phyloP scores from a whole-genome alignment of 176 grass and related monocot species.

The Bothriochloa decipiens region DNA sequence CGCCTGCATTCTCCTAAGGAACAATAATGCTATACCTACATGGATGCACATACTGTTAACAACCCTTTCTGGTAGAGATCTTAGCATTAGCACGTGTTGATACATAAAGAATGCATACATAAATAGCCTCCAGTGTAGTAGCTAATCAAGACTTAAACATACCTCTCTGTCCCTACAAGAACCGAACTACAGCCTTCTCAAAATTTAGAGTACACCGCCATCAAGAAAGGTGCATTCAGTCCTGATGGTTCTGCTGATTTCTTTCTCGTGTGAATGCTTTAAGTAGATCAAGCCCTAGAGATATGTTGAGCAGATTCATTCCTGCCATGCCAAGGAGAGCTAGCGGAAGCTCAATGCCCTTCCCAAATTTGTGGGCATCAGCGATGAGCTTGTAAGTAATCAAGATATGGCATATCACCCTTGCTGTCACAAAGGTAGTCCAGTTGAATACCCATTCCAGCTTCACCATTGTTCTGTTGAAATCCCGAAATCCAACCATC shows the following conservation, averaged over 20 bases:
- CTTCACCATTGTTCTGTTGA: constrained; percentile 60
- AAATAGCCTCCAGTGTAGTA: neutral
- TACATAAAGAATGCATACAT: constrained; percentile 25
- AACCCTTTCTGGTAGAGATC: constrained; percentile 9
- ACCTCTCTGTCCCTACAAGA: constrained; percentile 39
- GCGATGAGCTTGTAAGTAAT: constrained; percentile 79
- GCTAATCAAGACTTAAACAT: constrained; percentile 23
- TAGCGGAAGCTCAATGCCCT: constrained; percentile 85
- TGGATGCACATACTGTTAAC: constrained; percentile 3
- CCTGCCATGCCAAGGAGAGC: constrained; percentile 88
- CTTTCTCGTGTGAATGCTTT: constrained; percentile 72
- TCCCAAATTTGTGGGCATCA: constrained; percentile 80
- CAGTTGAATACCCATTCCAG: constrained; percentile 94
- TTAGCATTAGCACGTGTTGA: constrained; percentile 34
- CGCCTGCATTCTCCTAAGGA: neutral
- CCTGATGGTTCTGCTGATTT: constrained; percentile 66
- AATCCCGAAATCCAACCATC: constrained; percentile 78
- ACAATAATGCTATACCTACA: constrained; percentile 1
- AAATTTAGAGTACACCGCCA: constrained; percentile 35
- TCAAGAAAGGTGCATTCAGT: constrained; percentile 47
- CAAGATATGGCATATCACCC: constrained; percentile 72
- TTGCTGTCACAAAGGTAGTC: constrained; percentile 67
- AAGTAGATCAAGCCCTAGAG: constrained; percentile 75
- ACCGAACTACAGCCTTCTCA: constrained; percentile 25
- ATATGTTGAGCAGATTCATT: constrained; percentile 92